Conservation (phyloP, 2,329 filamentous ascomycete genomes). For the Trichophyton equinum region DNA sequence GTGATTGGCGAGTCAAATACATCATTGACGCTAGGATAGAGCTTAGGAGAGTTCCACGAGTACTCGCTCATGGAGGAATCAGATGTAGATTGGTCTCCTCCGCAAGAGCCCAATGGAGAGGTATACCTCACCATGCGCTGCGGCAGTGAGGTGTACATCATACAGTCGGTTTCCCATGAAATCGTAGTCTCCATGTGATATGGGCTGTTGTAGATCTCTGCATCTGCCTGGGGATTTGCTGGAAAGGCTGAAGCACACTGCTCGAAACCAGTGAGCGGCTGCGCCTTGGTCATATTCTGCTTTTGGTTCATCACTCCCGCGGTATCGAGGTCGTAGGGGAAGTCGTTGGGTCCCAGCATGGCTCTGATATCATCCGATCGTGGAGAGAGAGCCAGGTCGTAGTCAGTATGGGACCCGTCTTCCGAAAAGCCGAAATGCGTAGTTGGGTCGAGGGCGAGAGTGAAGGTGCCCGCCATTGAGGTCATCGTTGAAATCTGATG, state of each 20-base stretch:
- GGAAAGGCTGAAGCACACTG: conserved; percentile 7
- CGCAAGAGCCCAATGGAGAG: conserved; percentile 12
- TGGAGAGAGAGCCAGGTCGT: conserved; percentile 1
- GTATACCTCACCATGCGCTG: conserved; percentile 7
- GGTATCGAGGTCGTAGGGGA: neutral
- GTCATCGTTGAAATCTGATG: neutral
- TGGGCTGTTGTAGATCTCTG: conserved; percentile 6
- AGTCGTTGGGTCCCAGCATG: neutral
- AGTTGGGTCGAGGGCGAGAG: neutral
- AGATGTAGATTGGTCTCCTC: conserved; percentile 11
- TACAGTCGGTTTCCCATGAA: conserved; percentile 2
- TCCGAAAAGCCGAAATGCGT: conserved; percentile 6
- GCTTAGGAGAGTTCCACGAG: conserved; percentile 9
- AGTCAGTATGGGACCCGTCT: neutral
- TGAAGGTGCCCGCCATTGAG: conserved; percentile 3
- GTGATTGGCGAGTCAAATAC: conserved; percentile 7
- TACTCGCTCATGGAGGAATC: conserved; percentile 12
- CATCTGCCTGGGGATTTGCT: conserved; percentile 2
- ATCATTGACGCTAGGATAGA: conserved; percentile 6
- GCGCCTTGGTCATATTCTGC: conserved; percentile 1
- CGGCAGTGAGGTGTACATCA: neutral
- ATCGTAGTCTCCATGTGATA: neutral
- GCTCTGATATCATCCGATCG: conserved; percentile 1
- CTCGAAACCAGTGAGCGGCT: conserved; percentile 10
- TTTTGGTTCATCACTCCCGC: neutral